Conservation (phyloP, 192 early-diverging fungal genomes). For the Podila verticillata region DNA sequence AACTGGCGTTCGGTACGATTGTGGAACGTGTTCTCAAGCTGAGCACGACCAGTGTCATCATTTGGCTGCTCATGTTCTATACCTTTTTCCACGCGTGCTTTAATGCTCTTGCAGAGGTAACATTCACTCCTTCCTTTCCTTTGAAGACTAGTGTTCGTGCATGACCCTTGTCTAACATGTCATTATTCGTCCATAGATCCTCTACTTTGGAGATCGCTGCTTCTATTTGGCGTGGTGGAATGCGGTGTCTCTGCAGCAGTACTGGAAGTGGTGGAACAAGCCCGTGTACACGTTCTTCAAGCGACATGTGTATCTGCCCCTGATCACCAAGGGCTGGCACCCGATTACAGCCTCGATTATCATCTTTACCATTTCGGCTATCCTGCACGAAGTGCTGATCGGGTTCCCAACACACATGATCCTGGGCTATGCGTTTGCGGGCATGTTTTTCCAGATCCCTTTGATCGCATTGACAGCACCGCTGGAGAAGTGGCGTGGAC, state of each 20-base stretch:
- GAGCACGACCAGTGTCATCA: slow-evolving; percentile 74
- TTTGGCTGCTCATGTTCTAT: slow-evolving; percentile 95
- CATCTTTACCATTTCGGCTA: slow-evolving; percentile 85
- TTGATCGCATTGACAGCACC: slow-evolving; percentile 75
- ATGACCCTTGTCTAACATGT: neutral
- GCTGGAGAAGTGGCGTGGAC: slow-evolving; percentile 73
- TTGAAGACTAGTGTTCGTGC: neutral
- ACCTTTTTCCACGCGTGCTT: slow-evolving; percentile 83
- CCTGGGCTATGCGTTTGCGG: slow-evolving; percentile 83
- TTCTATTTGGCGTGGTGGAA: slow-evolving; percentile 97
- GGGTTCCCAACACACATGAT: slow-evolving; percentile 86
- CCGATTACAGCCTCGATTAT: slow-evolving; percentile 66
- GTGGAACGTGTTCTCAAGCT: slow-evolving; percentile 91
- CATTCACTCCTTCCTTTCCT: neutral
- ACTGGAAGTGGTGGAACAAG: slow-evolving; percentile 93
- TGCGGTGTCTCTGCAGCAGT: slow-evolving; percentile 75
- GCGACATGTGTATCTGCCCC: slow-evolving; percentile 87
- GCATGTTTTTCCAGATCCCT: slow-evolving; percentile 83
- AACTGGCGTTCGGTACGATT: slow-evolving; percentile 69
- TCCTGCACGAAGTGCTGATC: slow-evolving; percentile 88
- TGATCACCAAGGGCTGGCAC: slow-evolving; percentile 71
- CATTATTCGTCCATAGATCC: slow-evolving; percentile 46
- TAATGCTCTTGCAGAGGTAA: slow-evolving; percentile 82
- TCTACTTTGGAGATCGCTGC: slow-evolving; percentile 87
- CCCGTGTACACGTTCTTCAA: slow-evolving; percentile 91